A percentile compares a stretch with the other conserved stretches of the same genome.
phyloP scores from a whole-genome alignment of 257 asterid genomes.

The Plantago ovata region DNA sequence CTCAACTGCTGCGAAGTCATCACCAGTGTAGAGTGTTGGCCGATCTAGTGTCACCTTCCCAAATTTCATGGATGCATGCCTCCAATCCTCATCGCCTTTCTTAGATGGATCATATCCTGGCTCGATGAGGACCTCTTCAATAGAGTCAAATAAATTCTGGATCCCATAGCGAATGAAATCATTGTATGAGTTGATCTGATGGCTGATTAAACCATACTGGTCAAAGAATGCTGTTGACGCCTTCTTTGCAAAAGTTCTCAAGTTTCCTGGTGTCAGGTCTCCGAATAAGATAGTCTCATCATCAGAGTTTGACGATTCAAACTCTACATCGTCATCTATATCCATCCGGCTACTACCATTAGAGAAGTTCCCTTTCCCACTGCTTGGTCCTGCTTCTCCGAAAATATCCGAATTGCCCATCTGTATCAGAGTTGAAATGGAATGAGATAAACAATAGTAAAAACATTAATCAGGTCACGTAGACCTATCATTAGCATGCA shows the following conservation, averaged over 20 bases:
- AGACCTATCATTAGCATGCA: no score
- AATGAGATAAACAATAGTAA: neutral
- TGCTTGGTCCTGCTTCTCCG: slow-evolving; percentile 50
- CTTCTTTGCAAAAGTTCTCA: slow-evolving; percentile 56
- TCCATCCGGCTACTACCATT: slow-evolving; percentile 40
- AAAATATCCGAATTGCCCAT: slow-evolving; percentile 39
- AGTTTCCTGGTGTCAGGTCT: slow-evolving; percentile 38
- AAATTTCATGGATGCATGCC: slow-evolving; percentile 64
- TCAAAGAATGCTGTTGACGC: slow-evolving; percentile 69
- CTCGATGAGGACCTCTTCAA: slow-evolving; percentile 68
- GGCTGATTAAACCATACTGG: slow-evolving; percentile 73
- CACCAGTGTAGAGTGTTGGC: slow-evolving; percentile 64
- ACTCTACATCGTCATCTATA: slow-evolving; percentile 40
- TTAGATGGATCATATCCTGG: slow-evolving; percentile 85
- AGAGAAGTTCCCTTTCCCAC: slow-evolving; percentile 24
- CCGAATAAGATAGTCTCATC: slow-evolving; percentile 45
- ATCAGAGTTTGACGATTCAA: slow-evolving; percentile 40
- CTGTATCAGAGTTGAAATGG: slow-evolving; percentile 14
- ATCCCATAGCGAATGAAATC: slow-evolving; percentile 63
- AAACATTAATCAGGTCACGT: no score
- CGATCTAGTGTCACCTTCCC: slow-evolving; percentile 68
- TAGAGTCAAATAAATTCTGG: slow-evolving; percentile 64
- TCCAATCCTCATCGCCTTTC: slow-evolving; percentile 79
- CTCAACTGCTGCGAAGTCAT: slow-evolving; percentile 43
- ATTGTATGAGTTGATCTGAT: slow-evolving; percentile 78